Evolutionary conservation across 2,329 filamentous ascomycete species (phyloP).

Genomic region (Helotiales sp.): DNA sequence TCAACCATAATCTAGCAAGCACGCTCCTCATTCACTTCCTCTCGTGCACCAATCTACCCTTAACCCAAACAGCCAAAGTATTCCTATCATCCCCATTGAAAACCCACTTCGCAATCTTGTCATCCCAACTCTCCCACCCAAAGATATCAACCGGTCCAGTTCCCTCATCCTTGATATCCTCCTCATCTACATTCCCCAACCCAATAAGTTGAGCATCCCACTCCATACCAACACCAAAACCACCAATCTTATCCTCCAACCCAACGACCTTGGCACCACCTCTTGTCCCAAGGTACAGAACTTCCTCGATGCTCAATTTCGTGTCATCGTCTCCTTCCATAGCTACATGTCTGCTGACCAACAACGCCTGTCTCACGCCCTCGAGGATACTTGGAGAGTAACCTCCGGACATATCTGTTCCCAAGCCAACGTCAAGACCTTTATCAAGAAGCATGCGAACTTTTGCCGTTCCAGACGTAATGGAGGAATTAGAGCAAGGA

Average conservation of each 20-base stretch:
- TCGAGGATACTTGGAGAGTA: constrained; percentile 82
- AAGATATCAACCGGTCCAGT: constrained; percentile 80
- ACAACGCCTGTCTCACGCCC: constrained; percentile 75
- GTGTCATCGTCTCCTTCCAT: constrained; percentile 50
- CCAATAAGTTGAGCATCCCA: constrained; percentile 88
- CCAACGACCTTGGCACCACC: constrained; percentile 84
- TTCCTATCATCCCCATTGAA: constrained; percentile 94
- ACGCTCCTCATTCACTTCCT: constrained; percentile 32
- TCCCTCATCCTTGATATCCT: constrained; percentile 39
- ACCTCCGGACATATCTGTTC: constrained; percentile 88
- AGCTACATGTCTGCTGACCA: constrained; percentile 73
- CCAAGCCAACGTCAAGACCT: constrained; percentile 79
- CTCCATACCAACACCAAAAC: constrained; percentile 81
- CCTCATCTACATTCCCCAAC: constrained; percentile 48
- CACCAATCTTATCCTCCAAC: constrained; percentile 69
- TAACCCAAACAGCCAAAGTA: constrained; percentile 85
- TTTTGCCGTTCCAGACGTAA: constrained; percentile 76
- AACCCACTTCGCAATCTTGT: constrained; percentile 89
- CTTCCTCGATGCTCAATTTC: constrained; percentile 83
- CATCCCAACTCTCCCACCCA: constrained; percentile 86
- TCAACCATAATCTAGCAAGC: not conserved
- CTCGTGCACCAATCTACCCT: constrained; percentile 76
- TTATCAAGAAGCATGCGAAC: constrained; percentile 73
- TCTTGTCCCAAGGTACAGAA: constrained; percentile 80
- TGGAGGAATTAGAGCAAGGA: constrained; percentile 79